Evolutionary conservation across 805 yeast species (phyloP).

Genomic region (Yamadazyma akitaensis): DNA sequence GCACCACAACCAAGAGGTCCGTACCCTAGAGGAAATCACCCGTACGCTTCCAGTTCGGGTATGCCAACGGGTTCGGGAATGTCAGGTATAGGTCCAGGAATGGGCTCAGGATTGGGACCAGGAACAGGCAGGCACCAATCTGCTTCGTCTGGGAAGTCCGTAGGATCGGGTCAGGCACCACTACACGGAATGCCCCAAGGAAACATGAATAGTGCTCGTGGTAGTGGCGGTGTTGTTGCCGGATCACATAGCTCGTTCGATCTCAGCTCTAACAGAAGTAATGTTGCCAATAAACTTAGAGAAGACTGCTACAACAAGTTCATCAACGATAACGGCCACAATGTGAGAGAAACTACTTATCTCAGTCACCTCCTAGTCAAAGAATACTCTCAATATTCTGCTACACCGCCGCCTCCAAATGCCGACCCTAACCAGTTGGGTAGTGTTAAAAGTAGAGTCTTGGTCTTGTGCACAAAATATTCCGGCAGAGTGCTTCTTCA

Average conservation of each 20-base stretch:
- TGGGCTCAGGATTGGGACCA: neutral
- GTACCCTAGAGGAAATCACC: neutral
- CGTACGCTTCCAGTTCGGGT: constrained; percentile 2
- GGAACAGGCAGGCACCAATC: neutral
- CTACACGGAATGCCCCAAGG: neutral
- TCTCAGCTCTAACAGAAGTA: neutral
- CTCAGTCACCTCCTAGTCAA: constrained; percentile 72
- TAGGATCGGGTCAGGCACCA: neutral
- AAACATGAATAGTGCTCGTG: neutral
- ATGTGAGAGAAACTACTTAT: constrained; percentile 42
- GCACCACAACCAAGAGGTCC: neutral
- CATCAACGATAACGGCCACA: constrained; percentile 22
- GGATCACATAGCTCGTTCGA: constrained; percentile 3
- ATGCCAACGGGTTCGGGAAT: no score
- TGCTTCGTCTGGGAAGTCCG: neutral
- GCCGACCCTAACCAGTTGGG: constrained; percentile 39
- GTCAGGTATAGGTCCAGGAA: neutral
- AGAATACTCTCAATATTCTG: constrained; percentile 72
- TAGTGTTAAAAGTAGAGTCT: constrained; percentile 52
- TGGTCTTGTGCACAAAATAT: constrained; percentile 58
- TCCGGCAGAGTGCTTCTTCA: constrained; percentile 72
- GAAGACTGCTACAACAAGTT: constrained; percentile 38
- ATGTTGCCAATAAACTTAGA: constrained; percentile 30
- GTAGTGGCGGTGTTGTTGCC: neutral
- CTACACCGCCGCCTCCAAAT: constrained; percentile 61